phyloP scores from a whole-genome alignment of 768 basidiomycete species.

The Suillus discolor region DNA sequence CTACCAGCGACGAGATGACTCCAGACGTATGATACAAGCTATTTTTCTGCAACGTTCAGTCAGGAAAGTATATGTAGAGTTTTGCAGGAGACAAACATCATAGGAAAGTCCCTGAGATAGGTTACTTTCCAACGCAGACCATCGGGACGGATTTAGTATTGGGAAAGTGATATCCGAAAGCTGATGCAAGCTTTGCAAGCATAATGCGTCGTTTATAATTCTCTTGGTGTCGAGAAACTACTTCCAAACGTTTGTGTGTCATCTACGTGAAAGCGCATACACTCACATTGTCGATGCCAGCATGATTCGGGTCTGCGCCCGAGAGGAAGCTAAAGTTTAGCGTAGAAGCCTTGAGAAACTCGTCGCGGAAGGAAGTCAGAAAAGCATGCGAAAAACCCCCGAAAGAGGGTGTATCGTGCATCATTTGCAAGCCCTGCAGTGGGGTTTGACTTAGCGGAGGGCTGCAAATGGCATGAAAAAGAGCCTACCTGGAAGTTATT shows the following conservation, averaged over 20 bases:
- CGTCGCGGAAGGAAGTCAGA: slow-evolving; percentile 64
- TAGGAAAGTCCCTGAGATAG: slow-evolving; percentile 28
- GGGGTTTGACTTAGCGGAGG: slow-evolving; percentile 1
- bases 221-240: slow-evolving; percentile 43
- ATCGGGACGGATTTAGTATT: slow-evolving; percentile 45
- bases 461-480: not conserved
- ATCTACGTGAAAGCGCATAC: slow-evolving; percentile 7
- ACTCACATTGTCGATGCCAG: slow-evolving; percentile 49
- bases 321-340: slow-evolving; percentile 63
- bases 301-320: slow-evolving; percentile 33
- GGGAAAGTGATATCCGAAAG: slow-evolving; percentile 53
- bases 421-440: slow-evolving; percentile 67
- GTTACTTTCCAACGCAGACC: slow-evolving; percentile 36
- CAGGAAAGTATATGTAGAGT: slow-evolving; percentile 16
- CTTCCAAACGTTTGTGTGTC: slow-evolving; percentile 15
- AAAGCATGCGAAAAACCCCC: slow-evolving; percentile 66
- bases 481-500: slow-evolving; percentile 65
- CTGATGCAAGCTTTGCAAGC: slow-evolving; percentile 52
- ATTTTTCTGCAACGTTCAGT: slow-evolving; percentile 28
- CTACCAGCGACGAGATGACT: slow-evolving; percentile 58
- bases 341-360: slow-evolving; percentile 63
- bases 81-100: slow-evolving; percentile 30
- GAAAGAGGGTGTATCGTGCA: slow-evolving; percentile 62
- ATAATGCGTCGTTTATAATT: slow-evolving; percentile 65
- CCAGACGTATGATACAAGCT: slow-evolving; percentile 56